Conservation (phyloP, 768 basidiomycete genomes). For the Suillus hirtellus region DNA sequence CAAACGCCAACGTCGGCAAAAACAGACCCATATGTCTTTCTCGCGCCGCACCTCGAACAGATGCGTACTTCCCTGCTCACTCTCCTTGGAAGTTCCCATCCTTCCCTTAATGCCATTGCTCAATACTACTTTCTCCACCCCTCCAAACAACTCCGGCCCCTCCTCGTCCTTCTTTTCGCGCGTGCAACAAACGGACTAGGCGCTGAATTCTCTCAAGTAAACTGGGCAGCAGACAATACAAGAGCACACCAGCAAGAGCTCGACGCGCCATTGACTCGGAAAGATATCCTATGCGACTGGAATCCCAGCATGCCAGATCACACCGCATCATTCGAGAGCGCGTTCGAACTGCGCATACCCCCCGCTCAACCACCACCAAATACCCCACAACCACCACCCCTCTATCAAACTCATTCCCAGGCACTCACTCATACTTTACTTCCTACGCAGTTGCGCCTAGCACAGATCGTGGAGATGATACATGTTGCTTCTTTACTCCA, state of each 20-base stretch:
- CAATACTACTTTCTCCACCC: slow-evolving; percentile 90
- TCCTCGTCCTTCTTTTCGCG: slow-evolving; percentile 86
- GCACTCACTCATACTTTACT: slow-evolving; percentile 43
- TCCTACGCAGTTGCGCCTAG: slow-evolving; percentile 88
- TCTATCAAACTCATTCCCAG: slow-evolving; percentile 33
- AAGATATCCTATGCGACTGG: slow-evolving; percentile 87
- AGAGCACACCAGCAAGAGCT: slow-evolving; percentile 60
- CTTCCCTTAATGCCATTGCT: slow-evolving; percentile 83
- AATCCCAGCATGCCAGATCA: slow-evolving; percentile 86
- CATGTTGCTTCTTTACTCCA: slow-evolving; percentile 94
- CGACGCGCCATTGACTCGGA: slow-evolving; percentile 74
- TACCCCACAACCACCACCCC: slow-evolving; percentile 18
- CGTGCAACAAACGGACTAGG: slow-evolving; percentile 94
- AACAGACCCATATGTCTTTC: slow-evolving; percentile 66
- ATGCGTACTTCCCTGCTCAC: slow-evolving; percentile 72
- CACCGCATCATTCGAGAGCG: slow-evolving; percentile 63
- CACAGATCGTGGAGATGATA: slow-evolving; percentile 97
- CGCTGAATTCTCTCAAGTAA: slow-evolving; percentile 56
- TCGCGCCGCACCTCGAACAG: slow-evolving; percentile 70
- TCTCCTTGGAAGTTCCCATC: slow-evolving; percentile 87
- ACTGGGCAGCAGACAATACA: slow-evolving; percentile 61
- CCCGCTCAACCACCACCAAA: slow-evolving; percentile 16
- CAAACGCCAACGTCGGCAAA: slow-evolving; percentile 15
- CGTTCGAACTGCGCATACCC: slow-evolving; percentile 50
- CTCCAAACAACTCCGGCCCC: slow-evolving; percentile 88